Conservation (phyloP, 2,329 filamentous ascomycete genomes). For the Hymenoscyphus fraxineus region DNA sequence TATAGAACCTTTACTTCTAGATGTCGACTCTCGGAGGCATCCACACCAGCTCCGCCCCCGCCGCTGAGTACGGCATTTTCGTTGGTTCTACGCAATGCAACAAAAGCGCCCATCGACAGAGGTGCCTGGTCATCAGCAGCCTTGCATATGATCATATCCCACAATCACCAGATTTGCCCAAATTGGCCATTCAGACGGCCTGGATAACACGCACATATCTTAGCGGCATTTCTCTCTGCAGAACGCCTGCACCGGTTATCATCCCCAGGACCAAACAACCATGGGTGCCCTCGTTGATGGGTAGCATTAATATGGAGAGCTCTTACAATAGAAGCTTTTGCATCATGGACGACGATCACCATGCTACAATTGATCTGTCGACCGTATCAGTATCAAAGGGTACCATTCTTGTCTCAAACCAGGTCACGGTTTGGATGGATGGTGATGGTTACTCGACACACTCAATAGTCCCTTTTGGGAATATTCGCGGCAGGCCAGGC, state of each 20-base stretch:
- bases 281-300: background rate
- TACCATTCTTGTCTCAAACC: background rate
- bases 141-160: constrained; percentile 12
- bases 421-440: background rate
- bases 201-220: background rate
- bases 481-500: background rate
- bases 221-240: background rate
- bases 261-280: background rate
- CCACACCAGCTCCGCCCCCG: background rate
- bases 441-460: background rate
- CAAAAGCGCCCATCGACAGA: background rate
- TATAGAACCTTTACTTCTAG: background rate
- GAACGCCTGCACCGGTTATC: background rate
- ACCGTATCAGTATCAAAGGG: background rate
- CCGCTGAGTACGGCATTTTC: background rate
- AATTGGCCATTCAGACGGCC: background rate
- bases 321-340: background rate
- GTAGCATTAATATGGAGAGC: background rate
- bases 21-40: background rate
- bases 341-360: background rate
- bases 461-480: background rate
- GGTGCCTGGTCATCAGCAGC: constrained; percentile 10
- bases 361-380: background rate
- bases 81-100: background rate
- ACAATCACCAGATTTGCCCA: background rate